Conservation (phyloP, 331 rosid species). For the Erythrophleum ivorense region DNA sequence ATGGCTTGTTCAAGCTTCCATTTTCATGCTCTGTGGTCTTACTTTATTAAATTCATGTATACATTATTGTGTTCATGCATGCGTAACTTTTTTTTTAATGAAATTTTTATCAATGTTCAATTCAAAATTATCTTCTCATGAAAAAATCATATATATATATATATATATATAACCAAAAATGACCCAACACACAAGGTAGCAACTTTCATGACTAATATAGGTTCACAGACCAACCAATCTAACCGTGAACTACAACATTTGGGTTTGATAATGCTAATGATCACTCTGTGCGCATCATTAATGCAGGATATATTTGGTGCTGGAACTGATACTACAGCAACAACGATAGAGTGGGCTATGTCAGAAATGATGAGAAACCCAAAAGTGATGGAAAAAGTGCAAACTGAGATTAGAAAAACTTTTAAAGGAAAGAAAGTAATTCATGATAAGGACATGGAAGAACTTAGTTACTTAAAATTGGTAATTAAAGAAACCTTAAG, state of each 20-base stretch:
- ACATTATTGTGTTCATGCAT: no score
- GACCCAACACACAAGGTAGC: background rate
- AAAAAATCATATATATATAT: no score
- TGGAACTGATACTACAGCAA: constrained; percentile 53
- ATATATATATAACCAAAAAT: no score
- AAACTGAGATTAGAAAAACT: constrained; percentile 47
- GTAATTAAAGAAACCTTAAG: constrained; percentile 55
- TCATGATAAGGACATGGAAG: constrained; percentile 35
- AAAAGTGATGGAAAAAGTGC: constrained; percentile 47
- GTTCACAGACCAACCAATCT: no score
- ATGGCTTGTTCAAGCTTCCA: background rate
- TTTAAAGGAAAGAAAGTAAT: constrained; percentile 33
- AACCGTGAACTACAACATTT: background rate
- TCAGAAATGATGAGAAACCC: constrained; percentile 51
- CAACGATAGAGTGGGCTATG: constrained; percentile 50
- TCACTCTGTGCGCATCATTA: background rate
- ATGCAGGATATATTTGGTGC: constrained; percentile 42
- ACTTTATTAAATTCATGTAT: no score
- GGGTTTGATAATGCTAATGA: background rate
- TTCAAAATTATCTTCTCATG: no score
- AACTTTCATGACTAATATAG: no score
- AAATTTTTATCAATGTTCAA: no score
- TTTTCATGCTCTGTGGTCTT: background rate
- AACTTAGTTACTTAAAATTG: constrained; percentile 47
- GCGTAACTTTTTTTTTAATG: no score